Evolutionary conservation across 352 stramenopile genomes (phyloP).

Genomic region (Globisporangium uncinulatum): DNA sequence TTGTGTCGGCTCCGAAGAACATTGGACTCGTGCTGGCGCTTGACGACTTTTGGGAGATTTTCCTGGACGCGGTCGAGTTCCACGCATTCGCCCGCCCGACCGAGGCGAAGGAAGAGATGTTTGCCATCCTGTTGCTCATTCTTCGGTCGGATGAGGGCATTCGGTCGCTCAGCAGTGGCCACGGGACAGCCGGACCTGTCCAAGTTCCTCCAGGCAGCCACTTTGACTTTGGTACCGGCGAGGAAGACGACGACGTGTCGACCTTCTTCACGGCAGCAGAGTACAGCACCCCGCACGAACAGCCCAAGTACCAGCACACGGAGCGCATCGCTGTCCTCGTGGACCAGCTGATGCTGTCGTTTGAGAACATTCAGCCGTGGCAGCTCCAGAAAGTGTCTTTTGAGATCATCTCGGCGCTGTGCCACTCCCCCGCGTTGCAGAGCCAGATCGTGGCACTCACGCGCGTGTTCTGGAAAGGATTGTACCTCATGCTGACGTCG

Average conservation of each 20-base stretch:
- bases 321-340: constrained; percentile 55
- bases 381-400: constrained; percentile 75
- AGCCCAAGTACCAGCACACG: constrained; percentile 23
- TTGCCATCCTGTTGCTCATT: constrained; percentile 45
- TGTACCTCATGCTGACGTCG: constrained; percentile 72
- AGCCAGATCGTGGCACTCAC: constrained; percentile 60
- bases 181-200: not conserved
- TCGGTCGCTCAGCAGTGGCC: constrained; percentile 24
- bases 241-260: constrained; percentile 38
- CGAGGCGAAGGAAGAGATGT: constrained; percentile 43
- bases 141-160: constrained; percentile 44
- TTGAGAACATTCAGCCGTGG: constrained; percentile 73
- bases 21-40: constrained; percentile 31
- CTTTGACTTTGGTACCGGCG: constrained; percentile 30
- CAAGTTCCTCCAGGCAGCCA: constrained; percentile 16
- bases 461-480: constrained; percentile 70
- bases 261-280: constrained; percentile 53
- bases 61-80: constrained; percentile 42
- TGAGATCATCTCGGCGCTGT: constrained; percentile 68
- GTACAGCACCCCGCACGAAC: constrained; percentile 33
- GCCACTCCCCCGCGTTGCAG: constrained; percentile 41
- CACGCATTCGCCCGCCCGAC: constrained; percentile 34
- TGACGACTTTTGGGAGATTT: constrained; percentile 36
- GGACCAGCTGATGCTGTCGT: constrained; percentile 59
- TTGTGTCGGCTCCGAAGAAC: constrained; percentile 48